Evolutionary conservation across 768 basidiomycete species (phyloP), one percentile per base, ranked within the genome.

Genomic region (Pulveroboletus ravenelii): DNA sequence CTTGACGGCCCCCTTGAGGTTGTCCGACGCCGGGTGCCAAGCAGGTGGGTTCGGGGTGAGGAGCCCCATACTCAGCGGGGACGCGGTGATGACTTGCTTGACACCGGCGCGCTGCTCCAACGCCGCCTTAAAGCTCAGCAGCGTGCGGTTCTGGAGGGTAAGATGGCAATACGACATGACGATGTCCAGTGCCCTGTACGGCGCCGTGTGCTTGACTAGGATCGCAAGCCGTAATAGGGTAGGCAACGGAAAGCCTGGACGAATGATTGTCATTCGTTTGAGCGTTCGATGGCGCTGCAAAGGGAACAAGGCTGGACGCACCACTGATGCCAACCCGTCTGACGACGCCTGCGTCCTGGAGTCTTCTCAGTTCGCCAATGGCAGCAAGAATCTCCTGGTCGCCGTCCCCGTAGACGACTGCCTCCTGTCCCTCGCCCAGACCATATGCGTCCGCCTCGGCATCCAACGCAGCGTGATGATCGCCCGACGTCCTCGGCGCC

Each of bases 11-110:
- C 68, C 65, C 25, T 62, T 72, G 36, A 89, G 52, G 12, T 60
- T 68, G 13, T 65, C 59, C 17, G 89, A 77, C 6, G 89, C 88
- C 14, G 90, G 89, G 61, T 93, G 89, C 91, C 90, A 93, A 3
- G 65, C 12, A 1, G 86, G 85, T 3, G 77, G 74, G 1, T 62
- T 64, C 9, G 72, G 67, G 0, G 82, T 81, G 31, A 94, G 75
- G 3, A 93, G 77, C 0, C 85, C 85, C 91, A 93, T 93, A 62
- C 79, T 84, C 46, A 94, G 74, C 8, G 92, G 92, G 2, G 90
- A 91, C 2, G 92, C 92, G 3, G 84, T 73, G 45, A 92, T 47
- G 27, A 94, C 72, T 48, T 89, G 86, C 48, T 67, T 63, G 39
- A 94, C 78, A 44, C 78, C 71, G 0, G 89, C 89, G 20, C 85